phyloP scores from a whole-genome alignment of 2,329 filamentous ascomycete species.

The Trichoderma arundinaceum region DNA sequence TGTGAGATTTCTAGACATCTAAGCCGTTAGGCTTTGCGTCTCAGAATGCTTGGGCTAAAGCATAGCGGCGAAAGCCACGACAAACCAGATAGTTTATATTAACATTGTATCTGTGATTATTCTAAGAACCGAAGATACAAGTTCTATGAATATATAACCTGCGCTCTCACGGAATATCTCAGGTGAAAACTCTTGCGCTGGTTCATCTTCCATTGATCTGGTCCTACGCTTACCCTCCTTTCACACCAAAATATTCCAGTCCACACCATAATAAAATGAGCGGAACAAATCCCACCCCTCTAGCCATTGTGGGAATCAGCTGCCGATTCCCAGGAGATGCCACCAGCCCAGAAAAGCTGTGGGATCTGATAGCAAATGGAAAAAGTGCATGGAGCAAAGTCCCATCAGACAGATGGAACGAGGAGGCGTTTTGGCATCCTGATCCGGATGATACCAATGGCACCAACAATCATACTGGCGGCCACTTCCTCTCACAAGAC shows the following conservation, averaged over 20 bases:
- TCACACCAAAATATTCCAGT: neutral
- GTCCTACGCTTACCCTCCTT: neutral
- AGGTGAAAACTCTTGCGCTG: too few species aligned
- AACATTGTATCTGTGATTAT: too few species aligned
- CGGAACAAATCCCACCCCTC: neutral
- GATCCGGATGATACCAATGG: conserved; percentile 46
- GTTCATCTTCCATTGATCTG: neutral
- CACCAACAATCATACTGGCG: conserved; percentile 40
- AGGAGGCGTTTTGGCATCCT: conserved; percentile 41
- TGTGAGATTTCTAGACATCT: too few species aligned
- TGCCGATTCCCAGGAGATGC: conserved; percentile 26
- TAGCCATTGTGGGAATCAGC: conserved; percentile 27
- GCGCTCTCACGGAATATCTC: too few species aligned
- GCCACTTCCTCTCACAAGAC: conserved; percentile 51
- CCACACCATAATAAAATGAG: neutral
- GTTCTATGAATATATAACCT: too few species aligned
- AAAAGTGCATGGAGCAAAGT: conserved; percentile 15
- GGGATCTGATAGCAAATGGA: conserved; percentile 20
- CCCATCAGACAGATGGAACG: conserved; percentile 28
- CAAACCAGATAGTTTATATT: too few species aligned
- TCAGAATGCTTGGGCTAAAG: too few species aligned
- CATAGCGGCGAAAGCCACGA: too few species aligned
- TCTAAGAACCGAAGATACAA: too few species aligned
- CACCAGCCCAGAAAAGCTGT: conserved; percentile 24
- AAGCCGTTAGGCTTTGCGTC: too few species aligned